Evolutionary conservation across 1,139 yeast species (phyloP).

Genomic region (Geotrichum australiense): DNA sequence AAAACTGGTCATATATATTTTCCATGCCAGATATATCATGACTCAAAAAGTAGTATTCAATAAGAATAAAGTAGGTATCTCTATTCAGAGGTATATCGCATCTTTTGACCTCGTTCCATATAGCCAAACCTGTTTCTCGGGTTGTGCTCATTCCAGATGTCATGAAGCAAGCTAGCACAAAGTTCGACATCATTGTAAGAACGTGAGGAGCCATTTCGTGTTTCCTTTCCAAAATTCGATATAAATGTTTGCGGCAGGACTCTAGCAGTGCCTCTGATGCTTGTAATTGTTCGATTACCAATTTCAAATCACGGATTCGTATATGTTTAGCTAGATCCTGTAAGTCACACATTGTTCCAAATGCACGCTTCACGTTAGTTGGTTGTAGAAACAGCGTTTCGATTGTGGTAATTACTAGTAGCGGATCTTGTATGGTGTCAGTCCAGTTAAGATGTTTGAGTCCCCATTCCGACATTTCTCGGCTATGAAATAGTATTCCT

Average conservation of each 20-base stretch:
- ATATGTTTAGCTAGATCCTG: no score
- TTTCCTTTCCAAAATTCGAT: no score
- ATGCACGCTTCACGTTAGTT: no score
- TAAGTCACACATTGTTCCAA: no score
- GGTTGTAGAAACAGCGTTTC: no score
- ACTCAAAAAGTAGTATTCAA: constrained; percentile 9
- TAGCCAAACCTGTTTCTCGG: constrained; percentile 4
- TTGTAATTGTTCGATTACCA: no score
- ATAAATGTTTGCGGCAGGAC: no score
- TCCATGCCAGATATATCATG: constrained; percentile 11
- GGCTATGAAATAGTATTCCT: constrained; percentile 26
- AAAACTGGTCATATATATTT: constrained; percentile 7
- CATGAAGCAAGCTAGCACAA: constrained; percentile 1
- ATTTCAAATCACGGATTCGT: no score
- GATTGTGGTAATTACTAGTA: constrained; percentile 6
- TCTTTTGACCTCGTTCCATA: constrained; percentile 18
- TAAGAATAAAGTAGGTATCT: constrained; percentile 24
- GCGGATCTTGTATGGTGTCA: constrained; percentile 10
- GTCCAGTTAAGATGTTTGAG: constrained; percentile 10
- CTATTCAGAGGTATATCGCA: constrained; percentile 22
- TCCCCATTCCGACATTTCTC: constrained; percentile 10
- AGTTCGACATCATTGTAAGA: constrained; percentile 6
- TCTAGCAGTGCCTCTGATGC: no score
- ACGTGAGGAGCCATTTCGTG: no score
- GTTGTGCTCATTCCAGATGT: no score